Base-by-base conservation (phyloP, 306 rosid species). In the Cicer judaicum region DNA sequence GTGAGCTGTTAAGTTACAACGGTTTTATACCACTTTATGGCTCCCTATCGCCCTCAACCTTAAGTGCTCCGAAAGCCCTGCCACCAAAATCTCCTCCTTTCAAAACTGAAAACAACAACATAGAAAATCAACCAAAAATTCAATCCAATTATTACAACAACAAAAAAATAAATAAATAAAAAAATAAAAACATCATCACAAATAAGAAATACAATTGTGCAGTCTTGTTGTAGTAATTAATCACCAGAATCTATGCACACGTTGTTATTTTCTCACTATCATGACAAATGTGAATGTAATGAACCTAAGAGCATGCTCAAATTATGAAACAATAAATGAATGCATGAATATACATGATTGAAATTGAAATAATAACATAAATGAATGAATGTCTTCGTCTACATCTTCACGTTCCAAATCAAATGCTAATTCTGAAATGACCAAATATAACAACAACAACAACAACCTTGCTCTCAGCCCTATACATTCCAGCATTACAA, bases 81-180 rank as follows among this genome's bases (percentile, higher is more conserved):
- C 85, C 93, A 69, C 90, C 90, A 86, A 82, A 77, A 44, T 89
- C 97, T 93, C 92, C 41, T 79, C 72, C 77, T 86, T 76, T 73
- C 64, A 40, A 78, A 87, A 82, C 88, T 49, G 50, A 79, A 73
- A 62, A 68, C 73, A 81, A 39, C 19, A 56, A 9, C 72, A 6
- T 68, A 68, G 44, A 48, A 44, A n/a, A 55, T 57, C 71, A 42
- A 76, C 8, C 2, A 47, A 79, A 55, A 21, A 2, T 40, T 40
- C 43, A 54, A 43, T 18, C 18, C 36, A 21, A 73, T 38, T 7
- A 29, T 29, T 29, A 29, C 36, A 29, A 29, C 36, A 18, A 18
- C 34, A 29, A 29, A 29, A 29, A 29, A 29, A 29, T 29, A 29
- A 29, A 29, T 2, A 21, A 21, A 21, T 21, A 24, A 24, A 24